A percentile compares a stretch with the other conserved stretches of the same genome.
These are phyloP conservation scores for Chondrus crispus DNA, from an alignment of 23 red algal species.

Conservation along the genomic window DNA sequence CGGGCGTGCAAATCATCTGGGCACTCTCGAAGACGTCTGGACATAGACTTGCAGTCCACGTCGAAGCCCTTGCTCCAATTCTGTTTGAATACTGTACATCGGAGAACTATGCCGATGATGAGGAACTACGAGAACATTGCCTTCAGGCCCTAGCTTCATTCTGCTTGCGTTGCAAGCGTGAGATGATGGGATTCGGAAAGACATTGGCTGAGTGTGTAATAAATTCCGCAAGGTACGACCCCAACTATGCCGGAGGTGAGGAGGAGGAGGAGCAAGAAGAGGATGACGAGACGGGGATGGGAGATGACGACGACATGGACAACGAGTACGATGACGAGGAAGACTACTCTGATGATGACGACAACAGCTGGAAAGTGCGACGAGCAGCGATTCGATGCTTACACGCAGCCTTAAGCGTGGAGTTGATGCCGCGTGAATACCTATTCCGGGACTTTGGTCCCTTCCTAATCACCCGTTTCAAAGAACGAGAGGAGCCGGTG, in stretches of 20 bases:
- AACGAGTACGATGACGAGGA: conserved; percentile 66
- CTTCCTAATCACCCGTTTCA: conserved; percentile 44
- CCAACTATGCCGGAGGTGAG: conserved; percentile 65
- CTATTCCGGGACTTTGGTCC: conserved; percentile 34
- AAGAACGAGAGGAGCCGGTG: conserved; percentile 64
- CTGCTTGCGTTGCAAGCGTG: conserved; percentile 23
- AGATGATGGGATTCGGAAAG: conserved; percentile 52
- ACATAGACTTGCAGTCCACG: conserved; percentile 39
- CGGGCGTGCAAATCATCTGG: conserved; percentile 47
- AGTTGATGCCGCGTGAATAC: not conserved
- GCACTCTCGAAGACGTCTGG: conserved; percentile 46
- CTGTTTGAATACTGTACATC: conserved; percentile 35
- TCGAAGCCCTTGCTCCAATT: conserved; percentile 46
- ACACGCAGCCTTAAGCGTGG: conserved; percentile 47
- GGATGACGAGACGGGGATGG: conserved; percentile 37
- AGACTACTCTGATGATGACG: conserved; percentile 88
- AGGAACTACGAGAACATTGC: conserved; percentile 59
- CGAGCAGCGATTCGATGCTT: conserved; percentile 70
- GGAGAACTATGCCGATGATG: conserved; percentile 17
- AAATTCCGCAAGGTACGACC: conserved; percentile 59
- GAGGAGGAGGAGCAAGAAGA: conserved; percentile 40
- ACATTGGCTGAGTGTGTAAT: conserved; percentile 22
- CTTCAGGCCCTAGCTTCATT: conserved; percentile 51
- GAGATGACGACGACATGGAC: conserved; percentile 37
- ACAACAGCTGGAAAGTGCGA: conserved; percentile 86